Evolutionary conservation across 495 filamentous ascomycete genomes (phyloP).

Genomic region (Lasiosphaeria miniovina): DNA sequence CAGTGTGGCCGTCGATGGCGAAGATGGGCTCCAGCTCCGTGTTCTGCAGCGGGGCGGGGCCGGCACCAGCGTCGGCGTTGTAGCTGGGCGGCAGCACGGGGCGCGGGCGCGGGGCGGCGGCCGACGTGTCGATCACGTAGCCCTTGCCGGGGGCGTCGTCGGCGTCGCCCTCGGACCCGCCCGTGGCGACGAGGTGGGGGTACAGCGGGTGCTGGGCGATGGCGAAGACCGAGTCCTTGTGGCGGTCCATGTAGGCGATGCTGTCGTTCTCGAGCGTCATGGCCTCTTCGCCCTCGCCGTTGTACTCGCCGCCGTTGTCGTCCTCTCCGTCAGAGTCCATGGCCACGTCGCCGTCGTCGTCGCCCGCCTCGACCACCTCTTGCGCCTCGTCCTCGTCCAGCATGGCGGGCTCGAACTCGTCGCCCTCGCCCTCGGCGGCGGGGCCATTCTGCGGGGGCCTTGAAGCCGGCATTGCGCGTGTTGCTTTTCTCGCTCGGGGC

Average conservation of each 20-base stretch:
- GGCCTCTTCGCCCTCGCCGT: conserved; percentile 62
- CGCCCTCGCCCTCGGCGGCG: conserved; percentile 35
- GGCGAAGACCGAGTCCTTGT: conserved; percentile 86
- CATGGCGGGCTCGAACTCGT: conserved; percentile 53
- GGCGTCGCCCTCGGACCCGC: conserved; percentile 78
- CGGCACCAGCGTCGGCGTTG: conserved; percentile 60
- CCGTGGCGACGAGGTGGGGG: conserved; percentile 77
- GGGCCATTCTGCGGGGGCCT: conserved; percentile 18
- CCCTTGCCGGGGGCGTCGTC: conserved; percentile 58
- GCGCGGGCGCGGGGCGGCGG: conserved; percentile 48
- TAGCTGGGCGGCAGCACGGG: conserved; percentile 73
- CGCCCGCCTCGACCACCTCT: conserved; percentile 60
- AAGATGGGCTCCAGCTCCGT: conserved; percentile 59
- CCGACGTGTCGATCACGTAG: conserved; percentile 73
- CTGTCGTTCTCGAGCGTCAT: conserved; percentile 86
- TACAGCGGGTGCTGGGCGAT: conserved; percentile 86
- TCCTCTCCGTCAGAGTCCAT: conserved; percentile 32
- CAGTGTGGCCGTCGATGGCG: conserved; percentile 80
- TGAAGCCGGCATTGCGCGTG: conserved; percentile 22
- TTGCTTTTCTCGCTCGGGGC: neutral
- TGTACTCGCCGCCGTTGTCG: conserved; percentile 57
- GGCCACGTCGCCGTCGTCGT: conserved; percentile 54
- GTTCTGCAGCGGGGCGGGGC: conserved; percentile 29
- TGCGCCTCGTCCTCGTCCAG: conserved; percentile 61
- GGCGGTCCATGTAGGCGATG: conserved; percentile 82